Evolutionary conservation across 352 stramenopile species (phyloP).

Genomic region (Halophytophthora polymorphica): DNA sequence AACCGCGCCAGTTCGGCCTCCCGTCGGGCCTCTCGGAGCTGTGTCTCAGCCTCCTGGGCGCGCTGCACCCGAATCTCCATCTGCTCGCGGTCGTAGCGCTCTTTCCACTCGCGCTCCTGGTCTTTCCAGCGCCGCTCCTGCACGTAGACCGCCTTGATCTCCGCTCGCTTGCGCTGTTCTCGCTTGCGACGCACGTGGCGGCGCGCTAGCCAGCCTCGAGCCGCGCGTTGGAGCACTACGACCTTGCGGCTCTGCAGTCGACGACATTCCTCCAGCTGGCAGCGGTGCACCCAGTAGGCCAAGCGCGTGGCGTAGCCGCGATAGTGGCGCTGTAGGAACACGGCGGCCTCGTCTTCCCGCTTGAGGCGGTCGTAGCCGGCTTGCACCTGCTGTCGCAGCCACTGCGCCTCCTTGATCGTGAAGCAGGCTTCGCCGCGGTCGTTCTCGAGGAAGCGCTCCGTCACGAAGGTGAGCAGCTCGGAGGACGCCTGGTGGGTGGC

Average conservation of each 20-base stretch:
- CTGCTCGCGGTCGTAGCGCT: conserved; percentile 59
- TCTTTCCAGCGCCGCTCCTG: conserved; percentile 56
- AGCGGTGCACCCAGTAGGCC: conserved; percentile 36
- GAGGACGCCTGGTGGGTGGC: conserved; percentile 27
- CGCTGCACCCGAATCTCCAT: conserved; percentile 51
- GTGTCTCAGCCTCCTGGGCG: conserved; percentile 36
- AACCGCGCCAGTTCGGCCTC: conserved; percentile 58
- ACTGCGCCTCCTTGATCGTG: conserved; percentile 37
- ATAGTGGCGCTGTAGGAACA: conserved; percentile 55
- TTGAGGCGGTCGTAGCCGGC: conserved; percentile 27
- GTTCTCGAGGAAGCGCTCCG: conserved; percentile 32
- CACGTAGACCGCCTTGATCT: conserved; percentile 57
- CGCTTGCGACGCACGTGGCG: conserved; percentile 24
- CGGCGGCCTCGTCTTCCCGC: conserved; percentile 36
- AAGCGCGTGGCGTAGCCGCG: conserved; percentile 44
- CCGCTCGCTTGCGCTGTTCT: conserved; percentile 31
- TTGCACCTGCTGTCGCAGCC: conserved; percentile 38
- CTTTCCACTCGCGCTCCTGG: conserved; percentile 43
- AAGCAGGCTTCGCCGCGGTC: conserved; percentile 13
- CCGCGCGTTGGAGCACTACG: conserved; percentile 31
- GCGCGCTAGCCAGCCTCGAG: conserved; percentile 33
- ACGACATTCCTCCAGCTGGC: conserved; percentile 27
- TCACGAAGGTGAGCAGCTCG: conserved; percentile 49
- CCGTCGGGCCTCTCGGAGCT: conserved; percentile 56
- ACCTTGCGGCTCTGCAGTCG: conserved; percentile 33